A percentile compares a stretch with the other conserved stretches of the same genome.
phyloP scores from a whole-genome alignment of 202 grass and related monocot species.

The Zizania palustris region DNA sequence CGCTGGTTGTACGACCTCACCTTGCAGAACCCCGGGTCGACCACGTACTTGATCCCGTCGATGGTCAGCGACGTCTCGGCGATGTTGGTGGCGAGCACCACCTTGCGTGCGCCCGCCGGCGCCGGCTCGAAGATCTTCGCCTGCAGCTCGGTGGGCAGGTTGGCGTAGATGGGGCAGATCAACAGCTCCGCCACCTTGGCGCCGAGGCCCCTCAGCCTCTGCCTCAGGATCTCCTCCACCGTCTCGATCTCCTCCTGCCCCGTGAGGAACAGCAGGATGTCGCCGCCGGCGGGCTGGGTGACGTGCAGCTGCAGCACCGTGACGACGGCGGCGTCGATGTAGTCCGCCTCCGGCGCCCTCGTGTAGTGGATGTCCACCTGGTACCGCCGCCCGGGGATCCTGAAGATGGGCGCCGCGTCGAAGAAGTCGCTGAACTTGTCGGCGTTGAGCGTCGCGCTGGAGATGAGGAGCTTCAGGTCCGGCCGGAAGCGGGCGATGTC shows the following conservation, averaged over 20 bases:
- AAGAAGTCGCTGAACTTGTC: conserved; percentile 58
- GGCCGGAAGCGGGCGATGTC: conserved; percentile 42
- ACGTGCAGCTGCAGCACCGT: conserved; percentile 58
- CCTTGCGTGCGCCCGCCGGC: conserved; percentile 51
- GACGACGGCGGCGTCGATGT: conserved; percentile 44
- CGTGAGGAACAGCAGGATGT: conserved; percentile 67
- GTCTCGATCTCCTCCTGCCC: conserved; percentile 72
- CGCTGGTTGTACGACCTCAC: conserved; percentile 61
- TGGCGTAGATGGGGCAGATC: conserved; percentile 55
- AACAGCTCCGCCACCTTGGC: conserved; percentile 50
- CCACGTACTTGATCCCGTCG: conserved; percentile 57
- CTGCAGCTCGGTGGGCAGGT: conserved; percentile 58
- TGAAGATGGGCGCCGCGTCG: conserved; percentile 51
- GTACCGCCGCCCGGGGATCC: conserved; percentile 51
- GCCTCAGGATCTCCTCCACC: conserved; percentile 50
- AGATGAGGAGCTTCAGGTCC: conserved; percentile 55
- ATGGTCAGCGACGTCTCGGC: conserved; percentile 73
- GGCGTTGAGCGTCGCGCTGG: conserved; percentile 57
- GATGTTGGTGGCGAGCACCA: conserved; percentile 64
- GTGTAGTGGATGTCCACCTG: conserved; percentile 53
- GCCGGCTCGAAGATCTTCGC: conserved; percentile 60
- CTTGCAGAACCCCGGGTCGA: conserved; percentile 63
- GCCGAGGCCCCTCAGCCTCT: conserved; percentile 38
- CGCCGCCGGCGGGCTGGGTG: conserved; percentile 45
- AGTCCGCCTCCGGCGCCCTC: conserved; percentile 49